Conservation (phyloP, 2,329 filamentous ascomycete species). For the Alternaria conjuncta region DNA sequence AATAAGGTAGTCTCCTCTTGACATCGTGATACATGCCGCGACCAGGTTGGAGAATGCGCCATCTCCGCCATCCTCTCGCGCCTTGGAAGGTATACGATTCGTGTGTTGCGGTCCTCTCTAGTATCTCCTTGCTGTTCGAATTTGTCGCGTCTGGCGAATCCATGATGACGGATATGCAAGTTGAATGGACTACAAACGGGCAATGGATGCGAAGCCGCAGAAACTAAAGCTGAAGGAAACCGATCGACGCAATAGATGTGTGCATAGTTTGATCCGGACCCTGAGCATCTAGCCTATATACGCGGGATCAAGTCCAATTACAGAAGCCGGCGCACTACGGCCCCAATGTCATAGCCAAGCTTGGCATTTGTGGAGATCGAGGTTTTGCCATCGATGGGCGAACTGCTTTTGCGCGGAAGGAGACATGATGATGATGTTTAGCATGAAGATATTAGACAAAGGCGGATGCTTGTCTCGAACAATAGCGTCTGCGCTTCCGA, state of each 20-base stretch:
- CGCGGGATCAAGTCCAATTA: background rate
- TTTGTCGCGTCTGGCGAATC: conserved; percentile 1
- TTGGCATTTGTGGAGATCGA: conserved; percentile 9
- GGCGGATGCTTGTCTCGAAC: background rate
- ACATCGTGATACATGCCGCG: conserved; percentile 64
- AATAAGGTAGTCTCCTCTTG: conserved; percentile 60
- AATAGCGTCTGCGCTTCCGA: background rate
- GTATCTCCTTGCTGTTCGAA: background rate
- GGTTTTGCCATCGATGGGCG: background rate
- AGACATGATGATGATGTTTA: background rate
- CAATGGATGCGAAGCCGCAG: background rate
- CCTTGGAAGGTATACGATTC: conserved; percentile 46
- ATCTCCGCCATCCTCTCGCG: conserved; percentile 50
- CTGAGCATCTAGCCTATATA: background rate
- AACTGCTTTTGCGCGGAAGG: background rate
- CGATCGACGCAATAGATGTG: background rate
- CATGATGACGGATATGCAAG: background rate
- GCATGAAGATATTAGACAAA: background rate
- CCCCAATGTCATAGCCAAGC: background rate
- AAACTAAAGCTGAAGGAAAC: background rate
- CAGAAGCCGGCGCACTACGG: background rate
- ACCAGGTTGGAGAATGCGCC: conserved; percentile 53
- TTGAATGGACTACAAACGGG: background rate
- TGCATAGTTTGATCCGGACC: background rate
- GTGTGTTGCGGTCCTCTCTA: conserved; percentile 27